Conservation (phyloP, 2,329 filamentous ascomycete species). For the Fusarium mundagurra region DNA sequence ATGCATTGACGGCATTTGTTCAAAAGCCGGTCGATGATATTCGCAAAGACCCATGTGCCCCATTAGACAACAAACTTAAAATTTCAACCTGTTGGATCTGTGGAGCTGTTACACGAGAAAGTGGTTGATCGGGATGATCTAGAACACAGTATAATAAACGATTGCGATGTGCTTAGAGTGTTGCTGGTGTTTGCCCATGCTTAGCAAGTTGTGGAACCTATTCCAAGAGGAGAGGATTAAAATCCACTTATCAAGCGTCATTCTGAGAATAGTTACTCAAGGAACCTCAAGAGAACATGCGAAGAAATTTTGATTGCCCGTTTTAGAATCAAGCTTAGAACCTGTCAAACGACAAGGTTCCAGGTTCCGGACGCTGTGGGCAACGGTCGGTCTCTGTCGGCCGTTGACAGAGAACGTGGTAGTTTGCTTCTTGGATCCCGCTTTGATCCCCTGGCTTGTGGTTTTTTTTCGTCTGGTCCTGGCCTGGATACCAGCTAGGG, state of each 20-base stretch:
- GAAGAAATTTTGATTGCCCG: background rate
- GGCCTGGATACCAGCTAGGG: constrained; percentile 28
- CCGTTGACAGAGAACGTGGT: constrained; percentile 30
- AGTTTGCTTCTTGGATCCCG: constrained; percentile 16
- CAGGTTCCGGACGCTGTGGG: constrained; percentile 21
- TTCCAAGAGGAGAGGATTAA: background rate
- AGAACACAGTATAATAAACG: background rate
- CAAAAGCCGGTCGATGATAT: background rate
- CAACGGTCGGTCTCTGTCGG: constrained; percentile 34
- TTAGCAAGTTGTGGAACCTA: background rate
- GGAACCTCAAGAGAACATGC: background rate
- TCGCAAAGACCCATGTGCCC: background rate
- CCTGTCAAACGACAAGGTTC: constrained; percentile 18
- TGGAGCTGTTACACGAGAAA: background rate
- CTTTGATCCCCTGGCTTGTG: constrained; percentile 26
- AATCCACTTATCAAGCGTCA: background rate
- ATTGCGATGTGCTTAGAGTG: background rate
- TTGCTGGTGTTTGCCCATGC: background rate
- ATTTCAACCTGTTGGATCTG: background rate
- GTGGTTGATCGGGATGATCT: background rate
- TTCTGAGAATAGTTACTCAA: background rate
- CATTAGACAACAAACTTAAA: constrained; percentile 4
- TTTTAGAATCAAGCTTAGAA: background rate
- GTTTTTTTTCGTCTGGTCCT: background rate
- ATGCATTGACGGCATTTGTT: background rate